Base-by-base conservation (phyloP, 805 yeast genomes). In the Zygotorulaspora danielsina region DNA sequence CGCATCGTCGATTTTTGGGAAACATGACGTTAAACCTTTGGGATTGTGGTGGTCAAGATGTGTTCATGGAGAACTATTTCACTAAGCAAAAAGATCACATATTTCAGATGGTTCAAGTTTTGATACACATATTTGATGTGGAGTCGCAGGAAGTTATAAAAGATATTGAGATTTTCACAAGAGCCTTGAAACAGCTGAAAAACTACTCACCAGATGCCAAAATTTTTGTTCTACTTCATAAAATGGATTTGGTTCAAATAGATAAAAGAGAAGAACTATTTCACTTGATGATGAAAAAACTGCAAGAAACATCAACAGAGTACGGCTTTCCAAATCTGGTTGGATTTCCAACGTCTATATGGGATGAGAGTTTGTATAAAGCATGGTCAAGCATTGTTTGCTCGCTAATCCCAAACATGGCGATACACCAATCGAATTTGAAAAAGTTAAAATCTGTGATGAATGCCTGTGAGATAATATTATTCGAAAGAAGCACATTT, bases 21-120 rank as follows among this genome's bases (percentile, higher is more conserved):
- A 89, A 90, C 59, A 87, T 93, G 94, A 88, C 97, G 1, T 69
- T 93, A 32, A 90, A 90, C 54, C 68, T 93, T 16, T 89, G 97
- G 97, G 98, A 93, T 63, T 93, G 98, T 65, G 98, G 97, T 54
- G 96, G 96, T 3, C 98, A 93, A 60, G 97, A 93, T 61, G 87
- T 84, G 2, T 93, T 89, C 51, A 89, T 93, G 86, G 97, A 90
- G 56, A 88, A 86, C 61, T 93, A 93, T 59, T 80, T 86, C 55
- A 77, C 89, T 3, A 81, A 85, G 39, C 95, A 87, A 48, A 79
- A 86, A 44, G 96, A 84, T 59, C 96, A 89, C 56, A 88, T 90
- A 32, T 90, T 90, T 68, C 84, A 87, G 55, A 86, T 87, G 83
- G 96, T 89, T 16, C 97, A 93, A 57, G 97, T 94, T 9, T 71